Base-by-base conservation (phyloP, 306 rosid genomes). In the Neltuma alba region DNA sequence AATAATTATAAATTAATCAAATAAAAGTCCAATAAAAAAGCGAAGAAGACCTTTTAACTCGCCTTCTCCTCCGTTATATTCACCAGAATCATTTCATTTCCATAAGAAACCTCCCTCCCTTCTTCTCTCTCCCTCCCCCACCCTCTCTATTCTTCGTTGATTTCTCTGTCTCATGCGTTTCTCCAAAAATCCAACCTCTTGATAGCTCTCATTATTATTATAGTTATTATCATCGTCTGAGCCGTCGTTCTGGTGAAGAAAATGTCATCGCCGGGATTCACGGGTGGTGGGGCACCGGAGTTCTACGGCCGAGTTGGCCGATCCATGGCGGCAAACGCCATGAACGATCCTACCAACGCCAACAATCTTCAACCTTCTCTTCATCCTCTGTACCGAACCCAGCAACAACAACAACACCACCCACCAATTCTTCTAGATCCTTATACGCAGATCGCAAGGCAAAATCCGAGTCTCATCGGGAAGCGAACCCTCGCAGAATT, bases 401-500 rank as follows among this genome's bases (percentile, higher is more conserved):
- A 85, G n/a, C n/a, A n/a, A n/a, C n/a, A n/a, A n/a, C 89, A 79
- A 15, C 89, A 79, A 12, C 79, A 83, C 6, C 83, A 86, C 1
- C 87, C 90, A 0, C 81, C 91, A 2, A 36, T 85, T 0, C 87
- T 84, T 76, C 64, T 85, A 21, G 96, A 90, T 83, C 87, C 88
- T 4, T 13, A 93, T 0, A 7, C 87, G 0, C 97, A 92, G 89
- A 90, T 92, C 89, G 75, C 79, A 0, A 82, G 89, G 33, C 93
- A 82, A n/a, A 42, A 58, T 0, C 77, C 84, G 23, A 30, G 83
- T 31, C 38, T 87, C 16, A 77, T 84, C 38, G 89, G 96, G 0
- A 94, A 92, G 36, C 88, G 97, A 8, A 87, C 90, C 18, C 97
- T 89, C 2, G 80, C 93, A 0, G 97, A 94, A 77, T 90, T 75